Conservation (phyloP, 441 rosid genomes). For the Pelargonium fulgidum region DNA sequence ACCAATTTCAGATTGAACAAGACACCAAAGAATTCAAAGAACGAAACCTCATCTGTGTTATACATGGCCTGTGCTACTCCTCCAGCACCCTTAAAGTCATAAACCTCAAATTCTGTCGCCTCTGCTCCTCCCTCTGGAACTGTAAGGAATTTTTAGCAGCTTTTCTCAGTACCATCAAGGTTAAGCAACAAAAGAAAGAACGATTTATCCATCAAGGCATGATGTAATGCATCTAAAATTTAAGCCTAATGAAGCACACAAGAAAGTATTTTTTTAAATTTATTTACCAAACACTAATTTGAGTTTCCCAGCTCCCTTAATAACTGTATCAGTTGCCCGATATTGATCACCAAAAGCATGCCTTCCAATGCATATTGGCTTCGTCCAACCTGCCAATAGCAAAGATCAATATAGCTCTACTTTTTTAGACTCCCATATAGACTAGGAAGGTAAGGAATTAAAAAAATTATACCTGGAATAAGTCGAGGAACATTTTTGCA, state of each 20-base stretch:
- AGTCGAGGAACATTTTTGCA: conserved; percentile 74
- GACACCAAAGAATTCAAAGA: not conserved
- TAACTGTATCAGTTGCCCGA: conserved; percentile 67
- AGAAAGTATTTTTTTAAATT: not conserved
- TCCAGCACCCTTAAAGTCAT: conserved; percentile 19
- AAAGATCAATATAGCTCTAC: not conserved
- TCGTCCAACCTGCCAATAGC: conserved; percentile 67
- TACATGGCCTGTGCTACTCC: conserved; percentile 24
- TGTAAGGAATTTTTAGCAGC: conserved; percentile 18
- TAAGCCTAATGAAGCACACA: not conserved
- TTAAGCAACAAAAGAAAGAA: conserved; percentile 5
- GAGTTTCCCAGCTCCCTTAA: conserved; percentile 66
- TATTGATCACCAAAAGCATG: conserved; percentile 97
- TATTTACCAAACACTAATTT: conserved; percentile 38
- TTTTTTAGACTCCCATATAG: not conserved
- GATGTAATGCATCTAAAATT: not conserved
- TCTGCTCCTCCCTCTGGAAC: conserved; percentile 19
- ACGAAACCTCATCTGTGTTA: conserved; percentile 23
- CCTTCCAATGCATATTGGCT: conserved; percentile 92
- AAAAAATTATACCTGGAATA: conserved; percentile 52
- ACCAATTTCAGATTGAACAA: not conserved
- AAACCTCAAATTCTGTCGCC: conserved; percentile 19
- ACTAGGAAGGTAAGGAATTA: conserved; percentile 11
- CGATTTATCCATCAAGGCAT: not conserved
- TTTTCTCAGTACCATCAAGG: conserved; percentile 17